Evolutionary conservation across 2,329 filamentous ascomycete species (phyloP).

Genomic region (Trichophyton verrucosum): DNA sequence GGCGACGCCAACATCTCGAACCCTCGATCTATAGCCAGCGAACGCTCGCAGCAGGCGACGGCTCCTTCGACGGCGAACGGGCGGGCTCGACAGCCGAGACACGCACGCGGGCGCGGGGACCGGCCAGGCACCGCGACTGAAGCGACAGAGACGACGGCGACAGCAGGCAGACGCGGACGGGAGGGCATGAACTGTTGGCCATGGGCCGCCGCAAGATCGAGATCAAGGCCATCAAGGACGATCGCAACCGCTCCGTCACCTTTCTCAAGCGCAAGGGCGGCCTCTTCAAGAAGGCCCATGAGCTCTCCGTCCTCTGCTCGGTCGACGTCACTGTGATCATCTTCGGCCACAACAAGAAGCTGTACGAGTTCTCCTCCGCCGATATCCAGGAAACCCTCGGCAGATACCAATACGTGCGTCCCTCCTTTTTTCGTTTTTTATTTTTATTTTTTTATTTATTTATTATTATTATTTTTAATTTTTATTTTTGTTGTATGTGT

Average conservation of each 20-base stretch:
- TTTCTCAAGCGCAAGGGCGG: conserved; percentile 98
- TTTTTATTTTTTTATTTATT: no score
- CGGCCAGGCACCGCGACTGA: no score
- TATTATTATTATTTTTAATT: conserved; percentile 4
- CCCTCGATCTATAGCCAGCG: no score
- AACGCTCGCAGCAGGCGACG: no score
- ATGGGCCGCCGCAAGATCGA: conserved; percentile 98
- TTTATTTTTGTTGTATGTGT: conserved; percentile 1
- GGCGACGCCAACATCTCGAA: no score
- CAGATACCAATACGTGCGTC: conserved; percentile 78
- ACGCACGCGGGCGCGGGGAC: no score
- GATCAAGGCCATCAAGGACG: conserved; percentile 99
- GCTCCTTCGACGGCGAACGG: no score
- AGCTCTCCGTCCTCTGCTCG: conserved; percentile 92
- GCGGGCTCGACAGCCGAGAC: no score
- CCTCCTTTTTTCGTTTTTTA: not conserved
- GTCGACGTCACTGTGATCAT: conserved; percentile 98
- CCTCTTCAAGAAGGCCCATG: conserved; percentile 98
- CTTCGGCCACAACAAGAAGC: conserved; percentile 96
- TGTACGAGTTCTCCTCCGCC: conserved; percentile 91
- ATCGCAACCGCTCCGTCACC: conserved; percentile 91
- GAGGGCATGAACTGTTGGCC: conserved; percentile 5
- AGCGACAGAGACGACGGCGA: not conserved
- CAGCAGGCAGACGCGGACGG: not conserved
- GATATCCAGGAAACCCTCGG: conserved; percentile 86